A percentile compares a stretch with the other conserved stretches of the same genome.
Evolutionary conservation across 2,329 filamentous ascomycete genomes (phyloP).

Genomic region (Cladosporium halotolerans): DNA sequence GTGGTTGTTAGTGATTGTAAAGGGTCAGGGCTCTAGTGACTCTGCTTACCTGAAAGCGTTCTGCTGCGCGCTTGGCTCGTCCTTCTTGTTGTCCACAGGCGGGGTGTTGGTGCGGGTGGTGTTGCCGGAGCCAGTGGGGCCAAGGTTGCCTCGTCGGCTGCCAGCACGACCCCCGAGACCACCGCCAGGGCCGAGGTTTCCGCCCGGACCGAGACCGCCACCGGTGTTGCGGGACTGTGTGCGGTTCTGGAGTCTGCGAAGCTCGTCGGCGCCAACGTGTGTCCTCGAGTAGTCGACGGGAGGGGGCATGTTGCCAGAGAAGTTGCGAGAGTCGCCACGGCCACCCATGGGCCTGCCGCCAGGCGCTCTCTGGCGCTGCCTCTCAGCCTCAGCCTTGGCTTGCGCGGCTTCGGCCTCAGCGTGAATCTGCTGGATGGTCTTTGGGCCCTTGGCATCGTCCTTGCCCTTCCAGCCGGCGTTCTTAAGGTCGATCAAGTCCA

Average conservation of each 20-base stretch:
- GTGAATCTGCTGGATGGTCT: slow-evolving; percentile 90
- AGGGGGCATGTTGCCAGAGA: slow-evolving; percentile 60
- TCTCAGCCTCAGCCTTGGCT: slow-evolving; percentile 70
- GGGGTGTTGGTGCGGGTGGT: slow-evolving; percentile 89
- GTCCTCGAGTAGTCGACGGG: slow-evolving; percentile 67
- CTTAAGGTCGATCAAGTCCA: slow-evolving; percentile 87
- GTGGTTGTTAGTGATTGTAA: slow-evolving; percentile 22
- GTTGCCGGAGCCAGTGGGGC: slow-evolving; percentile 55
- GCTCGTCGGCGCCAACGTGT: slow-evolving; percentile 84
- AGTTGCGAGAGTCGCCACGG: slow-evolving; percentile 80
- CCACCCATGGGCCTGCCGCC: slow-evolving; percentile 67
- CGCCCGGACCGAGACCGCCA: slow-evolving; percentile 47
- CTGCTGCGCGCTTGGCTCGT: slow-evolving; percentile 60
- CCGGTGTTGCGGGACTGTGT: slow-evolving; percentile 54
- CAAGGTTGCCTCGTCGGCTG: slow-evolving; percentile 53
- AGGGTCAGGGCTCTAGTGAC: neutral
- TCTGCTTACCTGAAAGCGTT: slow-evolving; percentile 86
- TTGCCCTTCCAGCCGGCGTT: slow-evolving; percentile 74
- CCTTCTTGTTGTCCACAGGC: slow-evolving; percentile 57
- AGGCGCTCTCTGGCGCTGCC: slow-evolving; percentile 54
- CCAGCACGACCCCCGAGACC: slow-evolving; percentile 77
- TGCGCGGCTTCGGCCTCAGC: slow-evolving; percentile 72
- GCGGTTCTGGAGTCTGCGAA: slow-evolving; percentile 71
- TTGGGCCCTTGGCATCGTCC: slow-evolving; percentile 93
- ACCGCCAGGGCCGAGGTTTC: slow-evolving; percentile 70